Percentiles rank a stretch among this genome's conserved stretches.
Evolutionary conservation across 768 basidiomycete genomes (phyloP).

Genomic region (Cyathus striatus): DNA sequence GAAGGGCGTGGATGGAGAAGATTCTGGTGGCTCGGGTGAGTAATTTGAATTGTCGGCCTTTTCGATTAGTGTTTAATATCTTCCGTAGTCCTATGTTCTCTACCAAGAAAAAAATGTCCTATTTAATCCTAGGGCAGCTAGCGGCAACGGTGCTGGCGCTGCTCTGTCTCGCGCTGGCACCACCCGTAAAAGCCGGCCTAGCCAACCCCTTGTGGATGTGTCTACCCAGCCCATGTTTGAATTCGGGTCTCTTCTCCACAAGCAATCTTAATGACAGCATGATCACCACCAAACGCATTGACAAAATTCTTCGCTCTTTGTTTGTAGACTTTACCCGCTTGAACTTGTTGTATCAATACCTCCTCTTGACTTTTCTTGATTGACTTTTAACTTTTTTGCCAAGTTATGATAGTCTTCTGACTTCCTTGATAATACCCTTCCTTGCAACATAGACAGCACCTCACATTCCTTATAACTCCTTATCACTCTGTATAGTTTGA

Average conservation of each 20-base stretch:
- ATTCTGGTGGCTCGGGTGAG: conserved; percentile 80
- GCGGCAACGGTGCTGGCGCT: conserved; percentile 18
- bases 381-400: background rate
- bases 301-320: background rate
- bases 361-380: background rate
- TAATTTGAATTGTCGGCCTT: conserved; percentile 7
- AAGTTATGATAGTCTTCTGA: background rate
- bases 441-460: too few relatives aligned
- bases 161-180: conserved; percentile 35
- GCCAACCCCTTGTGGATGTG: conserved; percentile 36
- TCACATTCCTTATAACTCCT: too few relatives aligned
- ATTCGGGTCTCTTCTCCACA: conserved; percentile 69
- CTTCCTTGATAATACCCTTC: background rate
- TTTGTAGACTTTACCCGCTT: background rate
- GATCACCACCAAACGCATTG: background rate
- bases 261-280: conserved; percentile 22
- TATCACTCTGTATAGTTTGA: background rate
- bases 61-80: background rate
- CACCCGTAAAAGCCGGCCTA: conserved; percentile 22
- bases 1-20: conserved; percentile 72
- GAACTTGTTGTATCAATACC: background rate
- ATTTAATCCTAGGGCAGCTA: conserved; percentile 35
- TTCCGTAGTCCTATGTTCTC: conserved; percentile 69
- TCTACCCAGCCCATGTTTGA: conserved; percentile 54
- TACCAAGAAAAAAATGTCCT: conserved; percentile 75